Percentiles rank a stretch among this genome's conserved stretches.
These are phyloP conservation scores for Scedosporium boydii DNA, from an alignment of 2,329 filamentous ascomycete genomes.

Conservation along the genomic window DNA sequence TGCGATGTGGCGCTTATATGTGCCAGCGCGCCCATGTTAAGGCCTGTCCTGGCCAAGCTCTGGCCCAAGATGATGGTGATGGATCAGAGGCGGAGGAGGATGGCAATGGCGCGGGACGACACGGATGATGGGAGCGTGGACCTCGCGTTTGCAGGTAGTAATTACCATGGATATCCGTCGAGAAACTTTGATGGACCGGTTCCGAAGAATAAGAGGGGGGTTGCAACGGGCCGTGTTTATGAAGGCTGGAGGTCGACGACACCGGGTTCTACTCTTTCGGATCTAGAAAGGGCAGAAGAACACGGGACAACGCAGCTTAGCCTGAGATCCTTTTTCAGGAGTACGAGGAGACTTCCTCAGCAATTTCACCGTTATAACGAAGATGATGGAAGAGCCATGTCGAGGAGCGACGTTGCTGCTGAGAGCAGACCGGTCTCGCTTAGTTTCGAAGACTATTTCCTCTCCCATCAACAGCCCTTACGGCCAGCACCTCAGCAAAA, in stretches of 20 bases:
- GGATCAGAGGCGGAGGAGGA: background rate
- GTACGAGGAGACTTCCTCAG: slow-evolving; percentile 8
- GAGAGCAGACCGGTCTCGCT: slow-evolving; percentile 9
- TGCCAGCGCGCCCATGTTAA: slow-evolving; percentile 22
- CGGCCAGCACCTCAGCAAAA: background rate
- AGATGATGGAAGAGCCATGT: background rate
- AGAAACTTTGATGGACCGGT: slow-evolving; percentile 6
- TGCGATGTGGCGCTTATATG: slow-evolving; percentile 25
- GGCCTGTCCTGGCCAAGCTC: slow-evolving; percentile 18
- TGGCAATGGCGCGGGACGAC: slow-evolving; percentile 8
- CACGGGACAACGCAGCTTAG: slow-evolving; percentile 10
- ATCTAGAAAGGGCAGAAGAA: slow-evolving; percentile 7
- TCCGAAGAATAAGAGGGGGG: slow-evolving; percentile 14
- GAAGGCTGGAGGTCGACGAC: background rate
- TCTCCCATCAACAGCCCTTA: background rate
- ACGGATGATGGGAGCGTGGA: slow-evolving; percentile 15
- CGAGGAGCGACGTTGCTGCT: background rate
- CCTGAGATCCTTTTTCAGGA: background rate
- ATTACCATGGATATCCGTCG: slow-evolving; percentile 20
- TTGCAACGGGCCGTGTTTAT: slow-evolving; percentile 10
- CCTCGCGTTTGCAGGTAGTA: slow-evolving; percentile 18
- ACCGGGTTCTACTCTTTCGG: background rate
- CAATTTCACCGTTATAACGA: background rate
- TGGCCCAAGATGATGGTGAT: slow-evolving; percentile 16
- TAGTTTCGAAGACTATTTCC: slow-evolving; percentile 6